Percentiles rank a stretch among this genome's conserved stretches.
Evolutionary conservation across 768 basidiomycete genomes (phyloP).

Genomic region (Pleurotus pulmonarius): DNA sequence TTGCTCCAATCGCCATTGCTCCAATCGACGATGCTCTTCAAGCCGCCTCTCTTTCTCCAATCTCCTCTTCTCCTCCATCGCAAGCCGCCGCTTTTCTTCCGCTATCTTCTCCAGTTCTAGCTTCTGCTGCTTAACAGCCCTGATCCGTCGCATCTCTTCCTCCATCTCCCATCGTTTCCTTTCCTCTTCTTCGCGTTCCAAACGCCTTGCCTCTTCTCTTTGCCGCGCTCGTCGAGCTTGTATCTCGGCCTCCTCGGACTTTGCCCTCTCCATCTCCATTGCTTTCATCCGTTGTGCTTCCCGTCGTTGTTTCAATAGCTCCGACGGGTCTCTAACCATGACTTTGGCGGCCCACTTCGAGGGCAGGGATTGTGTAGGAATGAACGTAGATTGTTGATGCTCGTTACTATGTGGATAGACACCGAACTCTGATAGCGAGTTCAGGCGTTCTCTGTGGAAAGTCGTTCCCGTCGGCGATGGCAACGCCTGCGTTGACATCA

Average conservation of each 20-base stretch:
- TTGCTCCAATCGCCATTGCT: slow-evolving; percentile 51
- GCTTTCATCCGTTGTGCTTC: slow-evolving; percentile 26
- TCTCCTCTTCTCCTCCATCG: slow-evolving; percentile 46
- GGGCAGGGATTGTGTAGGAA: slow-evolving; percentile 1
- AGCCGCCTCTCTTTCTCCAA: slow-evolving; percentile 43
- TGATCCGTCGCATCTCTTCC: slow-evolving; percentile 34
- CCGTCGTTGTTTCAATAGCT: slow-evolving; percentile 20
- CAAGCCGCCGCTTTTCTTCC: slow-evolving; percentile 40
- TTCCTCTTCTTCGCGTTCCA: slow-evolving; percentile 41
- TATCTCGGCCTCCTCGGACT: slow-evolving; percentile 40
- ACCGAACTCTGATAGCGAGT: slow-evolving; percentile 9
- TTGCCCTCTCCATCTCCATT: slow-evolving; percentile 38
- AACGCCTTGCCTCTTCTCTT: slow-evolving; percentile 38
- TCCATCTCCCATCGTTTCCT: slow-evolving; percentile 34
- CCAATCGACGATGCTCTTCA: slow-evolving; percentile 47
- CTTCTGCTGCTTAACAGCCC: slow-evolving; percentile 32
- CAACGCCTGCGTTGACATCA: slow-evolving; percentile 8
- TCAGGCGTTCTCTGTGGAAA: background rate
- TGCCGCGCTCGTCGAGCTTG: slow-evolving; percentile 34
- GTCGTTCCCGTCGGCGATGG: slow-evolving; percentile 3
- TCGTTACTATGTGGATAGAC: slow-evolving; percentile 11
- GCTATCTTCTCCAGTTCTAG: slow-evolving; percentile 37
- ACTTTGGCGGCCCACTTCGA: slow-evolving; percentile 9
- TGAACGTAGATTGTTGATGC: slow-evolving; percentile 11
- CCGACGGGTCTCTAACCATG: slow-evolving; percentile 15